A percentile compares a stretch with the other conserved stretches of the same genome.
These are phyloP conservation scores for Chalciporus pseudorubinellus DNA, from an alignment of 768 basidiomycete species.

Conservation along the genomic window DNA sequence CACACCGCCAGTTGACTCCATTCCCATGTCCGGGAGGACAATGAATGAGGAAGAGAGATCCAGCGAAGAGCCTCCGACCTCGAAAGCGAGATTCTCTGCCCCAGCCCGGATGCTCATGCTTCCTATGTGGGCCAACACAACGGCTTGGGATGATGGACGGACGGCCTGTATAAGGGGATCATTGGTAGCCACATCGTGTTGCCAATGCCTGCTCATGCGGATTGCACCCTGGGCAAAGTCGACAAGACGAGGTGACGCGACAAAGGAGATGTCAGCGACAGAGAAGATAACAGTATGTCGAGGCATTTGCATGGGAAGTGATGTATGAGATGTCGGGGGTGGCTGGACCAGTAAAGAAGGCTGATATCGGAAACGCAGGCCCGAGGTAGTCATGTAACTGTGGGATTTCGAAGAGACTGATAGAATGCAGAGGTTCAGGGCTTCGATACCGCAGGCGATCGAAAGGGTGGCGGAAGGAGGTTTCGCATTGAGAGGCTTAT, in stretches of 20 bases:
- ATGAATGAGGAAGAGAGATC: slow-evolving; percentile 23
- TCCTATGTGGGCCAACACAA: slow-evolving; percentile 42
- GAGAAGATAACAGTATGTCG: slow-evolving; percentile 33
- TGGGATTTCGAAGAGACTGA: slow-evolving; percentile 21
- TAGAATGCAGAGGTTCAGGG: slow-evolving; percentile 18
- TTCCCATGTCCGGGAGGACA: slow-evolving; percentile 12
- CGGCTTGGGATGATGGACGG: slow-evolving; percentile 23
- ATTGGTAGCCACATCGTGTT: neutral
- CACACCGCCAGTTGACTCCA: slow-evolving; percentile 47
- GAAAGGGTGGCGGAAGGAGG: slow-evolving; percentile 10
- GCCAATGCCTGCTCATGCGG: slow-evolving; percentile 45
- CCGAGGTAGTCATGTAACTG: slow-evolving; percentile 23
- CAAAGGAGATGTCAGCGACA: slow-evolving; percentile 41
- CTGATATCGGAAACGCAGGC: slow-evolving; percentile 26
- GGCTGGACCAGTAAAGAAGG: slow-evolving; percentile 7
- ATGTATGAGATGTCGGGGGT: slow-evolving; percentile 13
- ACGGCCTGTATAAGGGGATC: neutral
- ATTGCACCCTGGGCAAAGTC: slow-evolving; percentile 55
- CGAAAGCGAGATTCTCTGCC: slow-evolving; percentile 68
- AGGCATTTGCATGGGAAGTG: slow-evolving; percentile 11
- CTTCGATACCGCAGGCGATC: slow-evolving; percentile 17
- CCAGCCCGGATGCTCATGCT: slow-evolving; percentile 57
- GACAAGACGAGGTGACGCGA: slow-evolving; percentile 57
- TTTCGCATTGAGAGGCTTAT: slow-evolving; percentile 4
- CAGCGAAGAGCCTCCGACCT: slow-evolving; percentile 44